Conservation (phyloP, 225 moss, liverwort and hornwort genomes). For the Pleurozium schreberi region DNA sequence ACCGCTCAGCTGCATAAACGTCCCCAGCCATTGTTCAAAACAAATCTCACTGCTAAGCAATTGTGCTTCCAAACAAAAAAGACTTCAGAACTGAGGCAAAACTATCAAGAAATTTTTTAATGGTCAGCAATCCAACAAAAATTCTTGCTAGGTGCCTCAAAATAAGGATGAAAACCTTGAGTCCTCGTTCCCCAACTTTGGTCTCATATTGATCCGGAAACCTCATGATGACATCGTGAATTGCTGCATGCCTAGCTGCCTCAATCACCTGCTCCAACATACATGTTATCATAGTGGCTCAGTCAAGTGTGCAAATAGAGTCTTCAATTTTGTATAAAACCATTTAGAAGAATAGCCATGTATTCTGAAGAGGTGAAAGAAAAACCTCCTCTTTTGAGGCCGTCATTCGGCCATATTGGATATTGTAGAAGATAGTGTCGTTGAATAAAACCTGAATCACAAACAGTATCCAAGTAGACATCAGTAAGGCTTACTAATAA, state of each 20-base stretch:
- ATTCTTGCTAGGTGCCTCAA: not conserved
- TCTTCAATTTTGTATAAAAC: not conserved
- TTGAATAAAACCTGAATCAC: slow-evolving; percentile 80
- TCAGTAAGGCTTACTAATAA: not conserved
- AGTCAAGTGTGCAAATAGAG: not conserved
- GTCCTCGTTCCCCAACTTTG: slow-evolving; percentile 84
- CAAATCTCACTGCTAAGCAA: not conserved
- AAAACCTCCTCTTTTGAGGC: slow-evolving; percentile 89
- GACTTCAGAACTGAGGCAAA: not conserved
- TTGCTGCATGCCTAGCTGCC: slow-evolving; percentile 88
- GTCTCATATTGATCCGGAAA: slow-evolving; percentile 91
- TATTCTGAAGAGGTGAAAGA: not conserved
- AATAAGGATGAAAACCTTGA: slow-evolving; percentile 49
- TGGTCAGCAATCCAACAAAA: not conserved
- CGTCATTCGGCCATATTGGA: slow-evolving; percentile 85
- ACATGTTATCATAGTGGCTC: not conserved
- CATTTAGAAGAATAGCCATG: not conserved
- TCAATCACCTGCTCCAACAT: slow-evolving; percentile 57
- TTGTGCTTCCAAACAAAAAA: not conserved
- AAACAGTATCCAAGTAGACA: not conserved
- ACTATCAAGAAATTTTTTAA: not conserved
- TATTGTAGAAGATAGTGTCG: slow-evolving; percentile 93
- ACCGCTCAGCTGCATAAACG: slow-evolving; percentile 76
- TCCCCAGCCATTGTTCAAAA: not conserved
- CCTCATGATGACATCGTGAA: slow-evolving; percentile 79